phyloP scores from a whole-genome alignment of 768 basidiomycete species.

The Ephemerocybe angulata region DNA sequence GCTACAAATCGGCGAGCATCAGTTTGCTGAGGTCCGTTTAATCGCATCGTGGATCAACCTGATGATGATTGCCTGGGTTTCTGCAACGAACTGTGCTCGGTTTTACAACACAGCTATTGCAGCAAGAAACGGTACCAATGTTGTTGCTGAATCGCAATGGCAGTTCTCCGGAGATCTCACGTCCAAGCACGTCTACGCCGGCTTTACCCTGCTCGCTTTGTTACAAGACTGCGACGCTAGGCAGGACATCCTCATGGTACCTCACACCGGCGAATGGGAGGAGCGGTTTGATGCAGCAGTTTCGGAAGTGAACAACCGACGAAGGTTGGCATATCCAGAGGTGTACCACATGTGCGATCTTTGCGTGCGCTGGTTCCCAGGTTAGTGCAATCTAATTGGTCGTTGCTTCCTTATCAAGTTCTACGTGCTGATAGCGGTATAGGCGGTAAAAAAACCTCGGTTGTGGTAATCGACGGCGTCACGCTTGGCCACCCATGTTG shows the following conservation, averaged over 20 bases:
- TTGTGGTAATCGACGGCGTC: slow-evolving; percentile 17
- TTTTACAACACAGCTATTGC: slow-evolving; percentile 13
- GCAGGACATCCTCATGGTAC: slow-evolving; percentile 4
- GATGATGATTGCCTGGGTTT: slow-evolving; percentile 9
- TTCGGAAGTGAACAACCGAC: slow-evolving; percentile 1
- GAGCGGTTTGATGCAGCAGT: slow-evolving; percentile 10
- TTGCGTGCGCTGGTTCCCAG: too few relatives aligned
- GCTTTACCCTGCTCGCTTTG: slow-evolving; percentile 12
- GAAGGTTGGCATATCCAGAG: slow-evolving; percentile 6
- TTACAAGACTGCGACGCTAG: slow-evolving; percentile 2
- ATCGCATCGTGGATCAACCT: neutral
- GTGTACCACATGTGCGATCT: slow-evolving; percentile 13
- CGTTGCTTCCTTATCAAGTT: neutral
- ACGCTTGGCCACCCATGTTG: slow-evolving; percentile 15
- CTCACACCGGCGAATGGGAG: slow-evolving; percentile 2
- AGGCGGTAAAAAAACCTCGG: slow-evolving; percentile 1
- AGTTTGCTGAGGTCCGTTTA: neutral
- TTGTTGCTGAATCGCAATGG: slow-evolving; percentile 1
- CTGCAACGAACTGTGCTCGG: slow-evolving; percentile 18
- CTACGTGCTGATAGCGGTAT: neutral
- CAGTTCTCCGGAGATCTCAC: slow-evolving; percentile 2
- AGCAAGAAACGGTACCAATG: neutral
- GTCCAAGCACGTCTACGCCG: slow-evolving; percentile 10
- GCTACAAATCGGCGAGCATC: slow-evolving; percentile 15
- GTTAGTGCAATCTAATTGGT: neutral